Evolutionary conservation across 805 yeast species (phyloP), one percentile per base, ranked within the genome.

Genomic region (Soucietia sequanensis): DNA sequence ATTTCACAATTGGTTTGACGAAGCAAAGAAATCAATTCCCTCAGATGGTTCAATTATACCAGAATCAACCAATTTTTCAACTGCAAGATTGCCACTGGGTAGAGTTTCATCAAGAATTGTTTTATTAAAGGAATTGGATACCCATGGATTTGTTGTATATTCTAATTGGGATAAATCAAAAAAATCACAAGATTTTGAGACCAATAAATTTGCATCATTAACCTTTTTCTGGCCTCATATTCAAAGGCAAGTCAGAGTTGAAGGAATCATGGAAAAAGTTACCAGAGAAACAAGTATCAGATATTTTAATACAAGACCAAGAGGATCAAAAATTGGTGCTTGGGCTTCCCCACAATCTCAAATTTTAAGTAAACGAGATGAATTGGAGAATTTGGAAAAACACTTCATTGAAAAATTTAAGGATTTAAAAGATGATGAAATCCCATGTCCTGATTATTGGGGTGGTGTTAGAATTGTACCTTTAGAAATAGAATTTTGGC

Each of bases 371-470:
- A 58, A 67, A 27, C 70, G 96, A 43, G 75, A 75, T 11, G 84
- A 77, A 47, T 75, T 91, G 41, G 84, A 89, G 23, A 50, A 55
- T 0, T 49, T 70, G 11, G 78, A 78, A 33, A 53, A 58, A 8
- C 54, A 66, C 18, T 72, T 65, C 41, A 80, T 70, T 37, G 62
- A 72, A 36, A 71, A 78, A 54, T 87, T 86, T 43, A 75, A 78
- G 43, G 79, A 72, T 26, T 57, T 62, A 27, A 48, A 50, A 9
- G 83, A 74, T 34, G 76, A 76, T 23, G 79, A 80, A 24, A 78
- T 93, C 28, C 95, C 95, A 19, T 84, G 95, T 44, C 99, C 99
- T 11, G 90, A 85, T 23, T 82, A 68, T 56, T 93, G 99, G 99
- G 99, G 98, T 35, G 99, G 99, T 0, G 56, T 93, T 32, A 74